Conservation (phyloP, 169 alveolate genomes). For the Plasmodium reichenowi region DNA sequence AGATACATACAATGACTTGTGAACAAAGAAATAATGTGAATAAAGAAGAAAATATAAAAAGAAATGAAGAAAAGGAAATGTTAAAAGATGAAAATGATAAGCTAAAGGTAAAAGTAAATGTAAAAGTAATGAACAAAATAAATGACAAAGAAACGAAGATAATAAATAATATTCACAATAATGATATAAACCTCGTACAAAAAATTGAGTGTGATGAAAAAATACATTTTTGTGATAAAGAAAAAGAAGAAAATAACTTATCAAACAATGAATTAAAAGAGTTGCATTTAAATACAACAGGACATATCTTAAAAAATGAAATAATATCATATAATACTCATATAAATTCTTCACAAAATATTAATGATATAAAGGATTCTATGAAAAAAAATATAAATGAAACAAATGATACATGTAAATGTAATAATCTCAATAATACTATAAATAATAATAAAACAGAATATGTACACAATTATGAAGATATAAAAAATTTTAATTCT, state of each 20-base stretch:
- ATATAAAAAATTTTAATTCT: not conserved
- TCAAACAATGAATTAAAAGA: not conserved
- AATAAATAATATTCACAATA: not conserved
- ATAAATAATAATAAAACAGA: not conserved
- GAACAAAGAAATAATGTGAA: no score
- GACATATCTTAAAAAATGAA: conserved; percentile 24
- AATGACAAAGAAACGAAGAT: no score
- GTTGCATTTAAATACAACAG: conserved; percentile 15
- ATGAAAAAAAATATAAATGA: no score
- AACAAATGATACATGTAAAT: no score
- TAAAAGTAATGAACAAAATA: not conserved
- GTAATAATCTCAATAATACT: not conserved
- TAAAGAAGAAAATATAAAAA: no score
- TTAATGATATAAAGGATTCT: not conserved
- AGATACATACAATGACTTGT: no score
- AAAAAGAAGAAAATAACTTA: not conserved
- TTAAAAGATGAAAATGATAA: not conserved
- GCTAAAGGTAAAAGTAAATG: not conserved
- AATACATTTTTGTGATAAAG: not conserved
- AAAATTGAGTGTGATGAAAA: not conserved
- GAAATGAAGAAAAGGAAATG: no score
- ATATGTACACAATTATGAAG: not conserved
- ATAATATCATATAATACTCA: not conserved
- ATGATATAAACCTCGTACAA: not conserved
- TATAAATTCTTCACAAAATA: not conserved